Evolutionary conservation across 495 filamentous ascomycete species (phyloP).

Genomic region (Jackrogersella multiformis): DNA sequence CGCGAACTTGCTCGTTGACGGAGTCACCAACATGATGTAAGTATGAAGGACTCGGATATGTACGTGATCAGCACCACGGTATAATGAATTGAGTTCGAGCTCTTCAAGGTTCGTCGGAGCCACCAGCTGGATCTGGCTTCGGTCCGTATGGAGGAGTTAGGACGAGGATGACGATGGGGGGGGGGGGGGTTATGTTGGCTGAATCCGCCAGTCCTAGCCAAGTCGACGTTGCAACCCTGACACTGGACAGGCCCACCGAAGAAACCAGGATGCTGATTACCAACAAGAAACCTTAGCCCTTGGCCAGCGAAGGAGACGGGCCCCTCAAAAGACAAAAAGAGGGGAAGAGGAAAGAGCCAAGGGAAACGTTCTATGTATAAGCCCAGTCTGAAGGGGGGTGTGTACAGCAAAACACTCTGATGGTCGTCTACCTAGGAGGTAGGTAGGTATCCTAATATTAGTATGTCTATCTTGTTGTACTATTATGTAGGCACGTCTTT

Average conservation of each 20-base stretch:
- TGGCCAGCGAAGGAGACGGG: slow-evolving; percentile 37
- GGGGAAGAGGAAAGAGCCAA: slow-evolving; percentile 37
- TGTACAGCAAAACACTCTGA: slow-evolving; percentile 20
- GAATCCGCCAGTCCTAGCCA: slow-evolving; percentile 43
- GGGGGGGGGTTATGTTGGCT: slow-evolving; percentile 45
- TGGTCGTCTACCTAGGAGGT: background rate
- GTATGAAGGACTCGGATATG: slow-evolving; percentile 12
- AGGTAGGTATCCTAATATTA: too few relatives aligned
- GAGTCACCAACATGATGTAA: slow-evolving; percentile 2
- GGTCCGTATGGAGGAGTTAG: slow-evolving; percentile 39
- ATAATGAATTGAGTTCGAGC: slow-evolving; percentile 23
- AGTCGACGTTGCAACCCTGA: slow-evolving; percentile 43
- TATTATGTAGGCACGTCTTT: slow-evolving; percentile 42
- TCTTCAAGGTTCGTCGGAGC: slow-evolving; percentile 35
- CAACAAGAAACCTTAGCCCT: slow-evolving; percentile 47
- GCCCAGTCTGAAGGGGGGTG: slow-evolving; percentile 32
- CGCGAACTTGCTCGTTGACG: background rate
- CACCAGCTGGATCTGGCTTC: slow-evolving; percentile 44
- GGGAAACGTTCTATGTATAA: slow-evolving; percentile 35
- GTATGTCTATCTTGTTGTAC: slow-evolving; percentile 20
- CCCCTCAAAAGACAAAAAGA: slow-evolving; percentile 30
- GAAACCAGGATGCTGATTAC: slow-evolving; percentile 43
- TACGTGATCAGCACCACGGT: slow-evolving; percentile 20
- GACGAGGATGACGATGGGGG: slow-evolving; percentile 43
- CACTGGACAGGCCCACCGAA: slow-evolving; percentile 38